Evolutionary conservation across 345 rosid genomes (phyloP).

Genomic region (Balakata baccata): DNA sequence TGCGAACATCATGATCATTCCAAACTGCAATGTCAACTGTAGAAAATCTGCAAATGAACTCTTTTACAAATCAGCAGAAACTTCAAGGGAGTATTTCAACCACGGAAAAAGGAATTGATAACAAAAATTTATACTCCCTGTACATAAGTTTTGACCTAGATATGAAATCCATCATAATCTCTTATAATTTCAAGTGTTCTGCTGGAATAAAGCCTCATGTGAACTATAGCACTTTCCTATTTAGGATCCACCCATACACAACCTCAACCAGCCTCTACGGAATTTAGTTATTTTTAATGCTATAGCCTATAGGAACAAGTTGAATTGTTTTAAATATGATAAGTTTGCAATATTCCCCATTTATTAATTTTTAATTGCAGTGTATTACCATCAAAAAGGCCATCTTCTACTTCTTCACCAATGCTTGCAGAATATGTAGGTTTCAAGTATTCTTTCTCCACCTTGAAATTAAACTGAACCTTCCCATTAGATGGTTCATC

Average conservation of each 20-base stretch:
- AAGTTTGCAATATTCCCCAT: neutral
- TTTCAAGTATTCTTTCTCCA: conserved; percentile 89
- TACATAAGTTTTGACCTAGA: neutral
- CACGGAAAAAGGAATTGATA: neutral
- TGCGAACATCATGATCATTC: conserved; percentile 99
- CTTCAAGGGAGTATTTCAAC: neutral
- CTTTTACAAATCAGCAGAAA: conserved; percentile 6
- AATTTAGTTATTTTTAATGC: neutral
- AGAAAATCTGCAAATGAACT: conserved; percentile 55
- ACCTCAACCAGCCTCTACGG: neutral
- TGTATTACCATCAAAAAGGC: conserved; percentile 79
- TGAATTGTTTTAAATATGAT: neutral
- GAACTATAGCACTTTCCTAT: neutral
- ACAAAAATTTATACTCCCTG: neutral
- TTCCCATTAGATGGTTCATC: conserved; percentile 50
- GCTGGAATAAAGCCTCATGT: neutral
- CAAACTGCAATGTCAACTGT: conserved; percentile 84
- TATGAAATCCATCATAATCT: neutral
- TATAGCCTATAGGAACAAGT: neutral
- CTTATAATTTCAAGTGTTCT: neutral
- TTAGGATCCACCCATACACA: neutral
- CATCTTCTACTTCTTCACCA: conserved; percentile 85
- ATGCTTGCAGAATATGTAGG: conserved; percentile 78
- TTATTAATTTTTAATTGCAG: conserved; percentile 2
- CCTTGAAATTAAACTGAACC: conserved; percentile 63